Evolutionary conservation across 345 rosid genomes (phyloP).

Genomic region (Kernera saxatilis): DNA sequence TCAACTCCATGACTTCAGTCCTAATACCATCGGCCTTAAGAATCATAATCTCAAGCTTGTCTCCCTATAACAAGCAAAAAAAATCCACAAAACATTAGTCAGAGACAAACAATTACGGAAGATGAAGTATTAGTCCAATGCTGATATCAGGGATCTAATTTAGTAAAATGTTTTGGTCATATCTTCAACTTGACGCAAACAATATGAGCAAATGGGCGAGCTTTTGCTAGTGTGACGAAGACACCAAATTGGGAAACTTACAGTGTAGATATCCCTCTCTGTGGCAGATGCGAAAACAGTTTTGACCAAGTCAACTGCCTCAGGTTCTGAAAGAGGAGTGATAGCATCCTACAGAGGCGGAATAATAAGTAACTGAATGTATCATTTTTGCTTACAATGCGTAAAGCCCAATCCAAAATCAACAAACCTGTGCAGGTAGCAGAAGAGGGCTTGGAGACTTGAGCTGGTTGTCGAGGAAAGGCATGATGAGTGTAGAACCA

Average conservation of each 20-base stretch:
- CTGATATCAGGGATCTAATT: neutral
- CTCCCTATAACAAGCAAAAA: slow-evolving; percentile 51
- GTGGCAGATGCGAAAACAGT: slow-evolving; percentile 92
- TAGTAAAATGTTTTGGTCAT: too few species aligned
- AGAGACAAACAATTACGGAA: neutral
- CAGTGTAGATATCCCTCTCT: slow-evolving; percentile 96
- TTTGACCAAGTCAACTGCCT: slow-evolving; percentile 90
- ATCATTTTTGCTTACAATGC: neutral
- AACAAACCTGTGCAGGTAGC: slow-evolving; percentile 65
- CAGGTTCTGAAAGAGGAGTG: slow-evolving; percentile 82
- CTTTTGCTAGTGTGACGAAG: neutral
- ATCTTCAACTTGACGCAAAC: neutral
- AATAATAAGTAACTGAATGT: neutral
- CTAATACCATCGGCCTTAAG: slow-evolving; percentile 66
- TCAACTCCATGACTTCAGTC: slow-evolving; percentile 68
- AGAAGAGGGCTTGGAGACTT: slow-evolving; percentile 97
- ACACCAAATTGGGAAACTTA: slow-evolving; percentile 34
- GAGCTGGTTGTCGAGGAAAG: slow-evolving; percentile 93
- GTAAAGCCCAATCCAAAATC: neutral
- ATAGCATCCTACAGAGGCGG: slow-evolving; percentile 66
- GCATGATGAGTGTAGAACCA: slow-evolving; percentile 88
- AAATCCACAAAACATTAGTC: neutral
- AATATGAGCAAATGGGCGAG: neutral
- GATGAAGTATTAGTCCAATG: neutral
- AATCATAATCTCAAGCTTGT: slow-evolving; percentile 74